Base-by-base conservation (phyloP, 2,329 filamentous ascomycete genomes). In the Exserohilum rostratum region DNA sequence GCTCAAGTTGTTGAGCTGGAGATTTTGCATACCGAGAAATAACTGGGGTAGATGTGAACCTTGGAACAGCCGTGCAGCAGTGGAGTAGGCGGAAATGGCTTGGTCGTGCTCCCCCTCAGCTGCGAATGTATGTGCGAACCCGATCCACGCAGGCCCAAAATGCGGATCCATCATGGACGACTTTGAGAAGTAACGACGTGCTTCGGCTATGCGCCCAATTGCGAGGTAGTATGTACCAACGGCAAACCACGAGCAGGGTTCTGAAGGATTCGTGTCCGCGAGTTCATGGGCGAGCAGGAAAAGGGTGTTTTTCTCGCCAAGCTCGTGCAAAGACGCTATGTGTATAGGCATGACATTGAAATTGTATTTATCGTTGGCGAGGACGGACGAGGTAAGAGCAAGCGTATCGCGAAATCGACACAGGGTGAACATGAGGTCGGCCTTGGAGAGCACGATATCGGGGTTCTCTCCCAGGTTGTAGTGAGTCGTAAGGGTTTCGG, bases 71-170 rank as follows among this genome's bases (percentile, higher is more conserved):
- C 95, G 85, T 2, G 93, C 93, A 0, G 95, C 95, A 0, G 95
- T 99, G 27, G 91, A 96, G 78, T 99, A 99, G 0, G 96, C 95
- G 7, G 93, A 96, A 60, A 99, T 97, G 43, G 95, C 95, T 77
- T 99, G 95, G 73, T 99, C 95, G 74, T 98, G 93, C 76, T 99
- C 95, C 47, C 95, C 95, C 74, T 99, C 95, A 10, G 92, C 93
- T 1, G 95, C 95, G 73, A 99, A 99, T 0, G 95, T 99, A 74
- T 99, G 96, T 1, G 95, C 95, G 71, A 99, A 99, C 1, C 96
- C 95, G 61, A 99, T 98, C 95, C 95, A 99, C 3, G 95, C 95
- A 1, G 95, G 91, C 0, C 93, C 93, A 67, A 96, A 99, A 77
- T 98, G 93, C 6, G 93, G 90, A 70, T 99, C 93, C 88, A 99